Conservation (phyloP, 2,329 filamentous ascomycete species). For the Anthostomella pinea region DNA sequence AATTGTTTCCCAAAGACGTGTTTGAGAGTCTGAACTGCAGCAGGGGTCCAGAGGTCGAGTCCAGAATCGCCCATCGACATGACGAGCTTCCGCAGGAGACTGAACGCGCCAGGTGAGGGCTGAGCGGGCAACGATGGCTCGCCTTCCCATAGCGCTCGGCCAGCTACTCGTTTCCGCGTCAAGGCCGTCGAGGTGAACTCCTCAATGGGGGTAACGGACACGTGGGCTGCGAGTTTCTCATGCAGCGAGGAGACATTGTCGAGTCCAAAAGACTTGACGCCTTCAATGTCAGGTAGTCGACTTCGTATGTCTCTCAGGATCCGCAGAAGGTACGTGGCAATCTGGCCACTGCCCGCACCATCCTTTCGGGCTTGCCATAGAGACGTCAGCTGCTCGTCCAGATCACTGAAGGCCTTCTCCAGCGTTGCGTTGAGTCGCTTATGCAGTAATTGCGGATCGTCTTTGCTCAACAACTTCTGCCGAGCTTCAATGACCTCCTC, state of each 20-base stretch:
- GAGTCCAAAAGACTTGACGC: slow-evolving; percentile 55
- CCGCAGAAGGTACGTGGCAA: slow-evolving; percentile 67
- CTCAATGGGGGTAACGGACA: slow-evolving; percentile 49
- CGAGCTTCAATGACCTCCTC: slow-evolving; percentile 66
- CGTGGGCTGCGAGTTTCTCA: slow-evolving; percentile 52
- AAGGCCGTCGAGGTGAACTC: slow-evolving; percentile 43
- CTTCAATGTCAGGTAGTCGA: slow-evolving; percentile 55
- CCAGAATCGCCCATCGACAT: slow-evolving; percentile 68
- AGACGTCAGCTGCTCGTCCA: slow-evolving; percentile 53
- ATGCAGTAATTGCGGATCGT: slow-evolving; percentile 65
- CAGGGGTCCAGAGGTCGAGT: slow-evolving; percentile 76
- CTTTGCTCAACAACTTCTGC: slow-evolving; percentile 65
- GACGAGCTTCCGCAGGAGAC: slow-evolving; percentile 64
- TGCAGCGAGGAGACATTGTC: slow-evolving; percentile 64
- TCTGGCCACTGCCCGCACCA: slow-evolving; percentile 46
- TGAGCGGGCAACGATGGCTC: slow-evolving; percentile 71
- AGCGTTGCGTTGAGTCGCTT: slow-evolving; percentile 57
- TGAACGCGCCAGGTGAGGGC: slow-evolving; percentile 72
- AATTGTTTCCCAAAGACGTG: slow-evolving; percentile 50
- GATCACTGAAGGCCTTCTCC: slow-evolving; percentile 52
- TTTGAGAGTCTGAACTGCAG: slow-evolving; percentile 64
- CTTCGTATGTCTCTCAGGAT: slow-evolving; percentile 71
- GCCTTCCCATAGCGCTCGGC: slow-evolving; percentile 77
- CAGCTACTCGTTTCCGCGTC: slow-evolving; percentile 49
- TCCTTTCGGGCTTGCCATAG: slow-evolving; percentile 49